A percentile compares a stretch with the other conserved stretches of the same genome.
phyloP scores from a whole-genome alignment of 139 green algal species.

The Haematococcus lacustris region DNA sequence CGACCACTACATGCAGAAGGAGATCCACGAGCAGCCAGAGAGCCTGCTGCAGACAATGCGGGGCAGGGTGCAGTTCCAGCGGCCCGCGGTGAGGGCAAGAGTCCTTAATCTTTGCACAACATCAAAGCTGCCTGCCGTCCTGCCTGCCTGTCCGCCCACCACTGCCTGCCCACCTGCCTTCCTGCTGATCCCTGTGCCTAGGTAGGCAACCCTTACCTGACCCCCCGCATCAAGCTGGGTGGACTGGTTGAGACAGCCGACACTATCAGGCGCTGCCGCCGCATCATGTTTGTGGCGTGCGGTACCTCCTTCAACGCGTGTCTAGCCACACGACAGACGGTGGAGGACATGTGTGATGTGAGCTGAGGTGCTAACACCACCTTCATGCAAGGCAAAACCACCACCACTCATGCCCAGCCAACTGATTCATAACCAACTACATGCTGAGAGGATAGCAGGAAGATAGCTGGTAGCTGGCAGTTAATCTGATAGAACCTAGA shows the following conservation, averaged over 20 bases:
- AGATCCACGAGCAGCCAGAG: constrained; percentile 95
- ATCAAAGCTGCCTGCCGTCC: too few species aligned
- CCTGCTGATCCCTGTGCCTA: background rate
- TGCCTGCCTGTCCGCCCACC: too few species aligned
- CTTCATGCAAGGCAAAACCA: too few species aligned
- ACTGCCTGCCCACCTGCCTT: too few species aligned
- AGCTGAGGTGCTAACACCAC: background rate
- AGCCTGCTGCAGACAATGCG: constrained; percentile 76
- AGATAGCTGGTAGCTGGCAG: too few species aligned
- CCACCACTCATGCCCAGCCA: too few species aligned
- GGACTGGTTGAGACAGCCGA: constrained; percentile 58
- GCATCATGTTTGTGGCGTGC: constrained; percentile 91
- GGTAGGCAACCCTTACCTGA: constrained; percentile 27
- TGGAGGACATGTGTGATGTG: constrained; percentile 40
- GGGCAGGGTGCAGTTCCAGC: constrained; percentile 59
- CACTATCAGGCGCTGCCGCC: constrained; percentile 32
- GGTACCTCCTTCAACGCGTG: constrained; percentile 88
- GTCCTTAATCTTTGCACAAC: too few species aligned
- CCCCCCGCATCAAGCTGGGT: constrained; percentile 65
- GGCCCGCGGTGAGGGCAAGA: constrained; percentile 18
- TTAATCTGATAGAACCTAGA: too few species aligned
- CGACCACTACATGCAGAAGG: constrained; percentile 55
- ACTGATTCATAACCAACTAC: too few species aligned
- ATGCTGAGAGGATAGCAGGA: too few species aligned
- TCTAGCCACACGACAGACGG: constrained; percentile 64